Evolutionary conservation across 2,329 filamentous ascomycete species (phyloP).

Genomic region (Xylariaceae sp.): DNA sequence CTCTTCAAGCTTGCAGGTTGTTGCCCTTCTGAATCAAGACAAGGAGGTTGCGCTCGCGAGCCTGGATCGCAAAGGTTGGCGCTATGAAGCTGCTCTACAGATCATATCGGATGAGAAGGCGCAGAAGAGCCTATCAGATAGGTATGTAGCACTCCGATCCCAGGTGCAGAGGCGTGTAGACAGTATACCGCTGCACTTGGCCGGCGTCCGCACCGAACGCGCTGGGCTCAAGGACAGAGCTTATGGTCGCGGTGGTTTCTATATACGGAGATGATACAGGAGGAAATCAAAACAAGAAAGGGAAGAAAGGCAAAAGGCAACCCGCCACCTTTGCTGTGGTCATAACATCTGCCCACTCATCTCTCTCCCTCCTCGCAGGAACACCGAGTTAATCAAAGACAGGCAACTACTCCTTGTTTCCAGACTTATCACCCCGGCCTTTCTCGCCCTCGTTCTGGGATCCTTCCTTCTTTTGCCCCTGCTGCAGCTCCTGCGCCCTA

Average conservation of each 20-base stretch:
- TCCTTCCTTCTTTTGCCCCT: too few species aligned
- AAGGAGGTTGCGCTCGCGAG: slow-evolving; percentile 41
- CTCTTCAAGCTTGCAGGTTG: slow-evolving; percentile 13
- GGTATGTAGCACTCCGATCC: slow-evolving; percentile 43
- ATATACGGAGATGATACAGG: slow-evolving; percentile 38
- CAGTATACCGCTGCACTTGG: slow-evolving; percentile 51
- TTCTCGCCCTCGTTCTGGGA: too few species aligned
- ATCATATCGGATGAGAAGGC: slow-evolving; percentile 37
- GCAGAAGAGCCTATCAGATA: slow-evolving; percentile 39
- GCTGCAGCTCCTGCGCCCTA: too few species aligned
- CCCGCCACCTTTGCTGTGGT: neutral
- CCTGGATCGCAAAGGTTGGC: slow-evolving; percentile 43
- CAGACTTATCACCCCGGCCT: too few species aligned
- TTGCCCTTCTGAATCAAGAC: slow-evolving; percentile 35
- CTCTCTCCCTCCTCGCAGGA: too few species aligned
- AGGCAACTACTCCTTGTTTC: too few species aligned
- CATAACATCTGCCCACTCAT: neutral
- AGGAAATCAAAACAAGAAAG: neutral
- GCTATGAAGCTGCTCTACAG: slow-evolving; percentile 33
- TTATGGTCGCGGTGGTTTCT: slow-evolving; percentile 45
- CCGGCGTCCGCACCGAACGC: slow-evolving; percentile 50
- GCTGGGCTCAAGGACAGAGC: slow-evolving; percentile 43
- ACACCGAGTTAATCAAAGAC: too few species aligned
- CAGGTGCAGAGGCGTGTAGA: slow-evolving; percentile 51
- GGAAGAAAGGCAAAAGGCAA: neutral